Base-by-base conservation (phyloP, 2,329 filamentous ascomycete genomes). In the Trichoderma koningiopsis region DNA sequence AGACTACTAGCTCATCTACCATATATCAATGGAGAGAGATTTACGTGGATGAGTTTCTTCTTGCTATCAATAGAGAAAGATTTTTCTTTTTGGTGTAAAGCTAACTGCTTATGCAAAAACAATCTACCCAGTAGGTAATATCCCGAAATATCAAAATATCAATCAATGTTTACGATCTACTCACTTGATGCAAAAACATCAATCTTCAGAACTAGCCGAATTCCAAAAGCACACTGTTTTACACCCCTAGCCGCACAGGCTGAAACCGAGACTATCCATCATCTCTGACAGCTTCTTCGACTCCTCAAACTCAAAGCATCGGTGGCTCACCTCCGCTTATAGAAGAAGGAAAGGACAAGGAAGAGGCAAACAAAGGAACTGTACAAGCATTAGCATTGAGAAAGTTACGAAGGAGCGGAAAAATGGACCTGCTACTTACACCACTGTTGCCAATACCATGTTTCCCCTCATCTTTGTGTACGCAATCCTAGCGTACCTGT, bases 401-500 rank as follows among this genome's bases (percentile, higher is more conserved):
- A 10, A 43, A 35, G 13, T 16, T 19, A 16, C 27, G 19, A 6
- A 0, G 81, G 77, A 65, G 84, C 83, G 10, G 84, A 72, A 10
- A 85, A 73, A 27, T 2, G 4, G 4, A 8, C 81, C 79, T 69
- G 86, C 83, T 1, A 82, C 83, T 70, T 82, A 83, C 2, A 80
- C 79, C 1, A 79, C 82, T 16, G 70, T 47, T 70, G 82, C 77
- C 71, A 86, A 86, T 0, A 70, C 62, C 0, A 67, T 14, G 70
- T 78, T 81, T 0, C 75, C 70, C 0, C 55, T 59, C 4, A 83
- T 75, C 43, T 56, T 60, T 2, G 75, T 69, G 0, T 79, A 81
- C 0, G 76, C 75, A 8, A 83, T 71, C 0, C 81, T 81, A 8
- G 83, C 80, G 74, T 85, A 82, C 80, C 85, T 82, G 0, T 83